Evolutionary conservation across 306 rosid species (phyloP).

Genomic region (Trifolium repens): DNA sequence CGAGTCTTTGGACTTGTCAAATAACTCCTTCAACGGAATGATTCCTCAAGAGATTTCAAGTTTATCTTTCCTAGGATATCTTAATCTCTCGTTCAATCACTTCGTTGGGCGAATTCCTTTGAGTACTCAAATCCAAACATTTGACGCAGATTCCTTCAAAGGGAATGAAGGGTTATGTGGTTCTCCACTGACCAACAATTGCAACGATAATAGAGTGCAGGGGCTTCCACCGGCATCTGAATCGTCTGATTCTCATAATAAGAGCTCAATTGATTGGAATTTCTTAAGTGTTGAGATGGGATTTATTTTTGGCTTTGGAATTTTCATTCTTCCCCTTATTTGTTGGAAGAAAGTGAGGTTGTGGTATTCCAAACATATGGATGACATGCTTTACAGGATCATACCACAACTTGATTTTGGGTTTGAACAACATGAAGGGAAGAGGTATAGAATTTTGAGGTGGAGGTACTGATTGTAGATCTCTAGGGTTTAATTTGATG

Average conservation of each 20-base stretch:
- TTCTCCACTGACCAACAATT: conserved; percentile 30
- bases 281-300: conserved; percentile 43
- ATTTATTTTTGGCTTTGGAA: conserved; percentile 40
- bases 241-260: not conserved
- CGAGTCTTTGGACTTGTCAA: conserved; percentile 55
- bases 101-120: conserved; percentile 44
- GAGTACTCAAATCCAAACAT: conserved; percentile 47
- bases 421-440: not conserved
- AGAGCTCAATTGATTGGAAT: conserved; percentile 35
- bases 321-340: conserved; percentile 33
- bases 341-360: conserved; percentile 37
- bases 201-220: not conserved
- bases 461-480: conserved; percentile 1
- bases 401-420: conserved; percentile 31
- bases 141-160: conserved; percentile 35
- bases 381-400: conserved; percentile 4
- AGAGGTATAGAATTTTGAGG: conserved; percentile 16
- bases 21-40: conserved; percentile 31
- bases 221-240: not conserved
- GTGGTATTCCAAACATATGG: conserved; percentile 34
- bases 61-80: conserved; percentile 30
- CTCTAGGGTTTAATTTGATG: not conserved
- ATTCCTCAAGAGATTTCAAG: conserved; percentile 44
- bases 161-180: conserved; percentile 51
- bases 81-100: conserved; percentile 50